phyloP scores from a whole-genome alignment of 2,329 filamentous ascomycete genomes.

The Hypoxylon sp. region DNA sequence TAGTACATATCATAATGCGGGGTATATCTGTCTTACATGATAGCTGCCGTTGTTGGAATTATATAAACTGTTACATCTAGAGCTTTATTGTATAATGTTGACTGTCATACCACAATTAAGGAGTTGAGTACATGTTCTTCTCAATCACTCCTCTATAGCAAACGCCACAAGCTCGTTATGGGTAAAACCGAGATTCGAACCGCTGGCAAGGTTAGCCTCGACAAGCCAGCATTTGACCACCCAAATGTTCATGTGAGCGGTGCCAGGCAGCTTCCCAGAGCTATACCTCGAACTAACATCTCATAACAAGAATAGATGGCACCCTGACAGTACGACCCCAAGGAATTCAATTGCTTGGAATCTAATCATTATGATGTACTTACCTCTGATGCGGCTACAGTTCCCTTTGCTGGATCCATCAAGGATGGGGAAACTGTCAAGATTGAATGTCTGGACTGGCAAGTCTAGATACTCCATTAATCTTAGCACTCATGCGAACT shows the following conservation, averaged over 20 bases:
- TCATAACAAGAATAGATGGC: constrained; percentile 83
- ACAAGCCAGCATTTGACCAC: constrained; percentile 79
- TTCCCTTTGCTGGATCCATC: constrained; percentile 79
- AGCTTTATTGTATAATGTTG: background rate
- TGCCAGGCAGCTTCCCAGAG: constrained; percentile 30
- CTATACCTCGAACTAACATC: constrained; percentile 21
- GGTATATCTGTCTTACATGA: constrained; percentile 29
- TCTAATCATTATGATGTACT: background rate
- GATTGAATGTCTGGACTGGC: constrained; percentile 91
- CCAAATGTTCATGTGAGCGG: constrained; percentile 76
- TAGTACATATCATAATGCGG: constrained; percentile 45
- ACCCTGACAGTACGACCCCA: constrained; percentile 80
- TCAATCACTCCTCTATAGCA: background rate
- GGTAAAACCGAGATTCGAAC: constrained; percentile 71
- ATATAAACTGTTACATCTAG: constrained; percentile 10
- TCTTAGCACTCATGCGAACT: constrained; percentile 18
- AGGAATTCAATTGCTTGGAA: background rate
- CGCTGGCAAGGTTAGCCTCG: constrained; percentile 78
- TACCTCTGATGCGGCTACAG: constrained; percentile 59
- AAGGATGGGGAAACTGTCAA: constrained; percentile 89
- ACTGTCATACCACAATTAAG: background rate
- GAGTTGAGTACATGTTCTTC: background rate
- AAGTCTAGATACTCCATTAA: constrained; percentile 47
- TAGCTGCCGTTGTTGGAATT: background rate
- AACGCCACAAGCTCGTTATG: constrained; percentile 47